Percentiles rank a stretch among this genome's conserved stretches.
These are phyloP conservation scores for Mycena floridula DNA, from an alignment of 768 basidiomycete genomes.

Conservation along the genomic window DNA sequence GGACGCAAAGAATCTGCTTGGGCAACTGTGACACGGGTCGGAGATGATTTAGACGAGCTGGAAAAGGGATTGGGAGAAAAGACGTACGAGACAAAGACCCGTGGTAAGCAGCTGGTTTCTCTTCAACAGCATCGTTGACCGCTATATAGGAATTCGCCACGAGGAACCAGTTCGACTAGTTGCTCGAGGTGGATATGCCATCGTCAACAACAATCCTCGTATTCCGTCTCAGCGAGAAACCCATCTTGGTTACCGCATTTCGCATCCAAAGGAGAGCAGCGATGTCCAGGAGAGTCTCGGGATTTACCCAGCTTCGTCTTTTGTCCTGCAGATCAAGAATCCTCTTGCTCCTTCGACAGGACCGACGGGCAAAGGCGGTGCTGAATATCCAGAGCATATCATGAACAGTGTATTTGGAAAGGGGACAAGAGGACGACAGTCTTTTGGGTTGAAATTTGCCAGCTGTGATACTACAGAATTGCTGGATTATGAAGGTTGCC, in stretches of 20 bases:
- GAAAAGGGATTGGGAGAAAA: conserved; percentile 44
- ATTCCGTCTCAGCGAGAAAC: conserved; percentile 42
- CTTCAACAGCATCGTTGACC: neutral
- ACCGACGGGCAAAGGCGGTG: conserved; percentile 24
- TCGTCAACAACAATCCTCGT: conserved; percentile 42
- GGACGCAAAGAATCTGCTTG: conserved; percentile 46
- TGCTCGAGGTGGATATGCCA: conserved; percentile 53
- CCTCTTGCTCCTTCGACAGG: conserved; percentile 39
- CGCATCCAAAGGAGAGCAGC: conserved; percentile 43
- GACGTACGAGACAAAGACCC: conserved; percentile 57
- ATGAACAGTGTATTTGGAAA: conserved; percentile 44
- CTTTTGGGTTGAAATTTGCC: conserved; percentile 45
- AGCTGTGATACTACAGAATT: conserved; percentile 44
- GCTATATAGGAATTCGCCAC: conserved; percentile 39
- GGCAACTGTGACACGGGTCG: conserved; percentile 43
- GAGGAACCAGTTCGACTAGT: conserved; percentile 46
- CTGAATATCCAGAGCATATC: conserved; percentile 41
- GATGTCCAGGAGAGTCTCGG: conserved; percentile 53
- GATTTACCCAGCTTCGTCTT: conserved; percentile 45
- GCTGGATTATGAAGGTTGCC: conserved; percentile 48
- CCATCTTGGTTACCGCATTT: conserved; percentile 54
- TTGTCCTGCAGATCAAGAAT: conserved; percentile 58
- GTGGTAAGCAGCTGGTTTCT: conserved; percentile 29
- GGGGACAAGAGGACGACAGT: conserved; percentile 38
- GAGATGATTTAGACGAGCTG: conserved; percentile 41